These are phyloP conservation scores for Trichaptum fuscoviolaceum DNA, from an alignment of 768 basidiomycete genomes.

Conservation along the genomic window DNA sequence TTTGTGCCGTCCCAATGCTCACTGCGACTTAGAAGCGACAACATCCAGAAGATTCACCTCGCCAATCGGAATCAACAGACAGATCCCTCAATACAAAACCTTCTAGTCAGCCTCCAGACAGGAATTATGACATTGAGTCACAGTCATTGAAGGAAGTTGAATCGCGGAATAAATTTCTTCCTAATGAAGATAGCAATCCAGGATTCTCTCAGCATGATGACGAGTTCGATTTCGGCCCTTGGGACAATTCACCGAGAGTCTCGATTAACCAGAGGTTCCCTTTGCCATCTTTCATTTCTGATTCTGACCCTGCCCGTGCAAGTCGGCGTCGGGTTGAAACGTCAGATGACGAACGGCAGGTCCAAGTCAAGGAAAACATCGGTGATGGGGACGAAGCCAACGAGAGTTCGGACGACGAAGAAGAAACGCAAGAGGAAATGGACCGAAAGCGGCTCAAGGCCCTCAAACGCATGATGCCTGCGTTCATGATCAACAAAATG, in stretches of 20 bases:
- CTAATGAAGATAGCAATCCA: neutral
- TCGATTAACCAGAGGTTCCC: neutral
- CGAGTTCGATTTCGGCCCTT: neutral
- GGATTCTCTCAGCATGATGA: neutral
- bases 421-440: constrained; percentile 7
- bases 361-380: neutral
- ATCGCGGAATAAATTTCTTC: neutral
- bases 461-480: constrained; percentile 49
- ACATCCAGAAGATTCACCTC: neutral
- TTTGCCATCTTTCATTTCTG: neutral
- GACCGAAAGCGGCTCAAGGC: constrained; percentile 33
- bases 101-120: no score
- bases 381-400: neutral
- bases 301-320: neutral
- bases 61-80: no score
- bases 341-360: neutral
- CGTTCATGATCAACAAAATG: constrained; percentile 41
- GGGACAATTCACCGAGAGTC: neutral
- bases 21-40: neutral
- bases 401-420: neutral
- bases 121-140: neutral
- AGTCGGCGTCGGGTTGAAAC: neutral
- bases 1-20: neutral
- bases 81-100: no score
- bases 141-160: no score